These are phyloP conservation scores for Boletus fagicola DNA, from an alignment of 768 basidiomycete species.

Conservation along the genomic window DNA sequence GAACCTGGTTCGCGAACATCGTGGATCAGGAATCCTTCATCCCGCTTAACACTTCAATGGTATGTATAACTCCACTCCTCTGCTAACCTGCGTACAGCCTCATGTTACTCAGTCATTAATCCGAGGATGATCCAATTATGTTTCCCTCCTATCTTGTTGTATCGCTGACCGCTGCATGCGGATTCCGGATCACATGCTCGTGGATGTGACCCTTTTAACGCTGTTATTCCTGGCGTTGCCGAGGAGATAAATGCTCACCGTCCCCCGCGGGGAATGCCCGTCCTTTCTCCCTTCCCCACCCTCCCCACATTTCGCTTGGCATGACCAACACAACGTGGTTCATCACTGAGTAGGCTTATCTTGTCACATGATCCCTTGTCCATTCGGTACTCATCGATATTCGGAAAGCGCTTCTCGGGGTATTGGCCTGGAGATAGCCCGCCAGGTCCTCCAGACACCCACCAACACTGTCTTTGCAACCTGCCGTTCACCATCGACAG, in stretches of 20 bases:
- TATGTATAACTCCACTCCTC: too few relatives aligned
- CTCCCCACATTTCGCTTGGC: neutral
- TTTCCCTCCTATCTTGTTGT: neutral
- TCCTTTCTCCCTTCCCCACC: neutral
- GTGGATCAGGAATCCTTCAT: too few relatives aligned
- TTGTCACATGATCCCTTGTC: neutral
- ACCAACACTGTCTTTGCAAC: slow-evolving; percentile 24
- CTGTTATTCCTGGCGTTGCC: neutral
- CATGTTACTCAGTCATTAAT: neutral
- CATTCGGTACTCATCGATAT: neutral
- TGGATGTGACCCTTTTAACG: neutral
- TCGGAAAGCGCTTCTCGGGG: slow-evolving; percentile 7
- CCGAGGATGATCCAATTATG: neutral
- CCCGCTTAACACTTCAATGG: too few relatives aligned
- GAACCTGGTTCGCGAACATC: too few relatives aligned
- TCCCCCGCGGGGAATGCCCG: neutral
- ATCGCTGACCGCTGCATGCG: neutral
- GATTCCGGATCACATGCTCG: neutral
- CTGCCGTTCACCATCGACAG: slow-evolving; percentile 22
- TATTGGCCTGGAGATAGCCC: slow-evolving; percentile 14
- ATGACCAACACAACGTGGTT: slow-evolving; percentile 9
- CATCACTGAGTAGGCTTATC: slow-evolving; percentile 5
- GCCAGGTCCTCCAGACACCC: slow-evolving; percentile 10
- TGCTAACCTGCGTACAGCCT: too few relatives aligned
- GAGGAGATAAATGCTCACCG: neutral